Conservation (phyloP, 2,329 filamentous ascomycete genomes). For the Scorias spongiosa region DNA sequence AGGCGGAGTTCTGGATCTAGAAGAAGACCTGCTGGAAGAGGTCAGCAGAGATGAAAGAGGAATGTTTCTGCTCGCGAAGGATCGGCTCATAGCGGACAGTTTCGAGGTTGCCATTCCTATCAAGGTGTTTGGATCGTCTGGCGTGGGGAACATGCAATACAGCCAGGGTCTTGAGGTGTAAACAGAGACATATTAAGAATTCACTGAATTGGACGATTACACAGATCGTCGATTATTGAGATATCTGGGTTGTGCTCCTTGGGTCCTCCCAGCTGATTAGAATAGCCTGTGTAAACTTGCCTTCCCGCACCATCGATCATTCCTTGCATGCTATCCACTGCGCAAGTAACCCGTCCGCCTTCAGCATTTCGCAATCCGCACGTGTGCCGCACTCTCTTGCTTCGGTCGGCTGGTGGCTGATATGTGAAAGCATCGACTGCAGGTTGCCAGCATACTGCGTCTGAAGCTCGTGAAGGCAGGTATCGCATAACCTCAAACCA, state of each 20-base stretch:
- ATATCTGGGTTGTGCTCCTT: too few species aligned
- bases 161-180: not conserved
- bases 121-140: slow-evolving; percentile 19
- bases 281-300: too few species aligned
- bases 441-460: slow-evolving; percentile 10
- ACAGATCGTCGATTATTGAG: too few species aligned
- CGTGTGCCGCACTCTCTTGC: slow-evolving; percentile 13
- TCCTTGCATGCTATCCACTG: too few species aligned
- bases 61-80: slow-evolving; percentile 17
- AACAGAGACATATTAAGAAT: too few species aligned
- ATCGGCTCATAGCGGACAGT: slow-evolving; percentile 19
- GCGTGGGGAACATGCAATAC: slow-evolving; percentile 7
- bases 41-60: slow-evolving; percentile 22
- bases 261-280: too few species aligned
- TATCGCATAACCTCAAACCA: slow-evolving; percentile 18
- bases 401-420: slow-evolving; percentile 6
- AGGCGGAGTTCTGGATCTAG: slow-evolving; percentile 35
- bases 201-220: too few species aligned
- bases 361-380: slow-evolving; percentile 21
- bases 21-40: slow-evolving; percentile 18
- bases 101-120: slow-evolving; percentile 24
- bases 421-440: slow-evolving; percentile 9
- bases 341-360: slow-evolving; percentile 16
- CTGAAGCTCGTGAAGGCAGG: slow-evolving; percentile 12
- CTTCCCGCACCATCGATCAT: too few species aligned